Base-by-base conservation (phyloP, 371 early-diverging fungal genomes). In the Mortierella sp. region DNA sequence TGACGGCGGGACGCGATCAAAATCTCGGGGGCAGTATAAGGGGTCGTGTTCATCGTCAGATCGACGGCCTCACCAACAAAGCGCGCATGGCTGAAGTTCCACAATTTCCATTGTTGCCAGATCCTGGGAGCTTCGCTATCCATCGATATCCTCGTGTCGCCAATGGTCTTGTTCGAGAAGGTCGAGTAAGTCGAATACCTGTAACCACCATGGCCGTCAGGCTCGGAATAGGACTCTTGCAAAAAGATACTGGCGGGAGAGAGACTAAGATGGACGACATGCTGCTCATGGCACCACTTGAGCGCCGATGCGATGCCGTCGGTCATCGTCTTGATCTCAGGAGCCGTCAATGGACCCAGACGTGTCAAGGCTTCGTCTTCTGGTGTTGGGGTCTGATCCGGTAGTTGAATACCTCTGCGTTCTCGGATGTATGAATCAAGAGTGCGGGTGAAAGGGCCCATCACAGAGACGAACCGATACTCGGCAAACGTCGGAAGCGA, bases 401-500 rank as follows among this genome's bases (percentile, higher is more conserved):
- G 34, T 8, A 27, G 12, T 19, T 24, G 42, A 8, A 53, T 46
- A 3, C 56, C 60, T 4, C 26, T n/a, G 17, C 69, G 52, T 26
- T 51, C 64, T 28, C 50, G 59, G 53, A 68, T 55, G 31, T 75
- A 68, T 4, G 75, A 59, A 5, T 68, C 75, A 9, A 75, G 57
- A 12, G 75, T 75, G 15, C 61, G 43, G 0, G 68, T 55, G 48
- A 75, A 75, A 0, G 75, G 69, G 3, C 69, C 64, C 57, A 75
- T 59, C 14, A 75, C 75, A 6, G 75, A 75, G 19, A 75, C 75
- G 43, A 48, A 75, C n/a, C 69, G 75, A 42, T 68, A 75, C 46
- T 68, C 75, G 12, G 64, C 58, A 30, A 64, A 60, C 6, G 60
- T n/a, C 3, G 69, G 75, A 43, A 75, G 42, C 0, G 69, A 50